Conservation (phyloP, 2,329 filamentous ascomycete genomes). For the Aspergillus sp. region DNA sequence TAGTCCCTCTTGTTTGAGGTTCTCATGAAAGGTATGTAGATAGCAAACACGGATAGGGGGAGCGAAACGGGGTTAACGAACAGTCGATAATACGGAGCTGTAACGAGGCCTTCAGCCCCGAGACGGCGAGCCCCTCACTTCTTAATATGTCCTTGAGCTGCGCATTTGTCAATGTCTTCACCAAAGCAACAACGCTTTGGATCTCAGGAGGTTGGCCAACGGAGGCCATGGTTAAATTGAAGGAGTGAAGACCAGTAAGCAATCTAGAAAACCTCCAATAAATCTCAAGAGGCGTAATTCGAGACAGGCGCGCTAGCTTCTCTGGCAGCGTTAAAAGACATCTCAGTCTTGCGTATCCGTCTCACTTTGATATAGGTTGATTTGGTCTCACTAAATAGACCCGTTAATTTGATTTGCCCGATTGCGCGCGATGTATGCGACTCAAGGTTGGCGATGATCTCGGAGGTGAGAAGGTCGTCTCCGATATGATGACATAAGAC, state of each 20-base stretch:
- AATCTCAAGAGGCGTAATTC: constrained; percentile 16
- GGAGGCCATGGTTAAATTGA: constrained; percentile 30
- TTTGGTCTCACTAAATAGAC: neutral
- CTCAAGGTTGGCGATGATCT: constrained; percentile 5
- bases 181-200: constrained; percentile 36
- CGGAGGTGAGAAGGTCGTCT: constrained; percentile 15
- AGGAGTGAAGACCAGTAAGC: neutral
- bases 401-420: neutral
- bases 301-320: constrained; percentile 16
- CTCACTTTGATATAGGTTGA: too few species aligned
- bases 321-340: constrained; percentile 20
- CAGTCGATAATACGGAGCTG: constrained; percentile 73
- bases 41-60: constrained; percentile 3
- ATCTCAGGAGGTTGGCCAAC: constrained; percentile 37
- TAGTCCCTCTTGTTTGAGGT: neutral
- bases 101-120: constrained; percentile 79
- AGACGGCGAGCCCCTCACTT: constrained; percentile 68
- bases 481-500: constrained; percentile 31
- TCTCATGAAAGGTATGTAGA: too few species aligned
- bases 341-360: constrained; percentile 15
- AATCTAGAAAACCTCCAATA: neutral
- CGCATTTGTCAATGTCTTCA: constrained; percentile 55
- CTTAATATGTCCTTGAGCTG: constrained; percentile 75
- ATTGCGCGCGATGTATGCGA: constrained; percentile 2
- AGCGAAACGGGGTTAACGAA: constrained; percentile 47